Base-by-base conservation (phyloP, 2,329 filamentous ascomycete genomes). In the Verticillium isaacii region DNA sequence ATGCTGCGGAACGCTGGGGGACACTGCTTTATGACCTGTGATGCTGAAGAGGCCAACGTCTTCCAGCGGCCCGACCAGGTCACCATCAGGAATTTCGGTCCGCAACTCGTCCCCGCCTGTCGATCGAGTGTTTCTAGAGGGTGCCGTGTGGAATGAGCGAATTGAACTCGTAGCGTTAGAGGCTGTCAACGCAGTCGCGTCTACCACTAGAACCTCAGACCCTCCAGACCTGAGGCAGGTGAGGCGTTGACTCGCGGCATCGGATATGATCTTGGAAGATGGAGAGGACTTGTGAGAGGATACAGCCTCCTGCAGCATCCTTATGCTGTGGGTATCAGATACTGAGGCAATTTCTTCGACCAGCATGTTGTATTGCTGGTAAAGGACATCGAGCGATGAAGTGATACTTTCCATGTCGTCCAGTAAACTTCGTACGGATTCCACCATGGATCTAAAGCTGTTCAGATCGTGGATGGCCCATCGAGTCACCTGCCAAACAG, bases 371-470 rank as follows among this genome's bases (percentile, higher is more conserved):
- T 63, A 61, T 23, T 70, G 66, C 8, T 62, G 59, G 37, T 63
- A 32, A 1, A 70, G 39, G 2, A 67, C 23, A 3, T 61, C 66
- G 7, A 70, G 59, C 4, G 64, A 58, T 11, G 23, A 59, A 1
- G 68, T 68, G 19, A 68, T 64, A 5, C 57, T 66, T 39, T 70
- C 67, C 7, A 69, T 62, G 8, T 63, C 66, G 34, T 70, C 66
- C 8, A 70, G n/a, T 32, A 67, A 66, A 14, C 62, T 61, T 3
- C 57, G 61, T 6, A 70, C 61, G 1, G 59, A 63, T 8, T 59
- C 61, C 12, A 71, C 63, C 6, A 66, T 60, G 3, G 12, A 29
- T 36, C 66, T 61, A 55, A 71, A 70, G 15, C 66, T 66, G 6
- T 56, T 37, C 0, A 57, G 61, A 56, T 70, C 66, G 29, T 68